Evolutionary conservation across 2,329 filamentous ascomycete species (phyloP).

Genomic region (Nemania diffusa): DNA sequence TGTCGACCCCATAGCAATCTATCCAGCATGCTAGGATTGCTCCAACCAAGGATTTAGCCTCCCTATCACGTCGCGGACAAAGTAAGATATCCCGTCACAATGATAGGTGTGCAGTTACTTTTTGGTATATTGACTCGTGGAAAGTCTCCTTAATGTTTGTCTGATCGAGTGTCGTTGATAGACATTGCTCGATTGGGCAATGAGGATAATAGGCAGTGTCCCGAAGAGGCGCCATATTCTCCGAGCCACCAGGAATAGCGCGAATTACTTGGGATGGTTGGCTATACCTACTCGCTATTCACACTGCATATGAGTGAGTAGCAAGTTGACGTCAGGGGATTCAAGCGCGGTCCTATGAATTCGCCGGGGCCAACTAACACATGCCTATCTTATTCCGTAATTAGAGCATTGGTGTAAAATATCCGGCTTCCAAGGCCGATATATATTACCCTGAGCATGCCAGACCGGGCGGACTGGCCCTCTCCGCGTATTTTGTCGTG

Average conservation of each 20-base stretch:
- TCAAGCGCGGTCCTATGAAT: slow-evolving; percentile 10
- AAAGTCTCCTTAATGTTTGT: background rate
- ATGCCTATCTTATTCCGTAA: slow-evolving; percentile 17
- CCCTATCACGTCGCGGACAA: slow-evolving; percentile 43
- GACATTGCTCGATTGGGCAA: slow-evolving; percentile 27
- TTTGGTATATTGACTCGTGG: slow-evolving; percentile 26
- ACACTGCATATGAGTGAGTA: background rate
- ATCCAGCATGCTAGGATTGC: slow-evolving; percentile 30
- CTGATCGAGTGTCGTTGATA: background rate
- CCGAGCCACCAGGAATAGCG: slow-evolving; percentile 9
- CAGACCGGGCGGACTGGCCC: slow-evolving; percentile 8
- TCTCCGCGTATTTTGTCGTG: slow-evolving; percentile 8
- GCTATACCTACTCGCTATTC: background rate
- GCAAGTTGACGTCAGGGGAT: slow-evolving; percentile 6
- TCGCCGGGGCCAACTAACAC: slow-evolving; percentile 1
- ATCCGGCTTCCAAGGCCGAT: slow-evolving; percentile 21
- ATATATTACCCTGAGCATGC: slow-evolving; percentile 26
- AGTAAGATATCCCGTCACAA: slow-evolving; percentile 39
- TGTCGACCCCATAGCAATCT: slow-evolving; percentile 35
- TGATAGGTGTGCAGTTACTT: slow-evolving; percentile 38
- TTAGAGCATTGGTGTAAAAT: slow-evolving; percentile 14
- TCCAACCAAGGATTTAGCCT: slow-evolving; percentile 37
- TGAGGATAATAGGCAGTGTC: slow-evolving; percentile 24
- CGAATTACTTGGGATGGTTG: background rate
- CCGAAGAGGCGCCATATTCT: slow-evolving; percentile 20